Evolutionary conservation across 2,329 filamentous ascomycete genomes (phyloP).

Genomic region (Trichoderma gracile): DNA sequence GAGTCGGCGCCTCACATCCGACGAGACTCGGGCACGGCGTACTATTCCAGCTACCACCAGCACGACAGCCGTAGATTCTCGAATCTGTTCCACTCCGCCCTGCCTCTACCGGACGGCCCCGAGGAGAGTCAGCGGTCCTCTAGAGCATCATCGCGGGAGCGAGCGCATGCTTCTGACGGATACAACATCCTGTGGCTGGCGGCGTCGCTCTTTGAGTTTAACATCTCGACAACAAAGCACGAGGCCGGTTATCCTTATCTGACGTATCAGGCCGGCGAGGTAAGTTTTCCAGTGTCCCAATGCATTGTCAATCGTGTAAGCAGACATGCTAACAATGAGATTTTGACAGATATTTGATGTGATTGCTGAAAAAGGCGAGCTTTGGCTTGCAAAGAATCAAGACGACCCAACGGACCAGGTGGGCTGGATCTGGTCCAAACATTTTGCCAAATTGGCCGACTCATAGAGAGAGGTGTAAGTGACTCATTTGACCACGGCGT

Average conservation of each 20-base stretch:
- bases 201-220: constrained; percentile 94
- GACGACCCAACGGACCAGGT: constrained; percentile 78
- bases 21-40: constrained; percentile 58
- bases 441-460: constrained; percentile 74
- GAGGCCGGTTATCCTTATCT: constrained; percentile 96
- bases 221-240: constrained; percentile 86
- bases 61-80: constrained; percentile 62
- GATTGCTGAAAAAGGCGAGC: constrained; percentile 92
- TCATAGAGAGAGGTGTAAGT: constrained; percentile 35
- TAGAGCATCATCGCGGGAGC: constrained; percentile 61
- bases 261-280: constrained; percentile 91
- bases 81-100: constrained; percentile 81
- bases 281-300: constrained; percentile 41
- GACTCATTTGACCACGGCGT: constrained; percentile 26
- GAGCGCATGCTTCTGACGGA: constrained; percentile 53
- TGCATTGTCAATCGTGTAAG: not conserved
- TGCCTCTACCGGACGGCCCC: constrained; percentile 72
- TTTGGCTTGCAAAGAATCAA: constrained; percentile 97
- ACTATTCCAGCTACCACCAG: constrained; percentile 50
- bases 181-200: constrained; percentile 85
- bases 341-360: constrained; percentile 73
- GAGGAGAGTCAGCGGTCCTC: constrained; percentile 57
- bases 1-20: constrained; percentile 50
- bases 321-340: not conserved
- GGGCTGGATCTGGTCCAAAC: constrained; percentile 99